Evolutionary conservation across 1,139 yeast species (phyloP), one percentile per base, ranked within the genome.

Genomic region (Yamadazyma triangularis): DNA sequence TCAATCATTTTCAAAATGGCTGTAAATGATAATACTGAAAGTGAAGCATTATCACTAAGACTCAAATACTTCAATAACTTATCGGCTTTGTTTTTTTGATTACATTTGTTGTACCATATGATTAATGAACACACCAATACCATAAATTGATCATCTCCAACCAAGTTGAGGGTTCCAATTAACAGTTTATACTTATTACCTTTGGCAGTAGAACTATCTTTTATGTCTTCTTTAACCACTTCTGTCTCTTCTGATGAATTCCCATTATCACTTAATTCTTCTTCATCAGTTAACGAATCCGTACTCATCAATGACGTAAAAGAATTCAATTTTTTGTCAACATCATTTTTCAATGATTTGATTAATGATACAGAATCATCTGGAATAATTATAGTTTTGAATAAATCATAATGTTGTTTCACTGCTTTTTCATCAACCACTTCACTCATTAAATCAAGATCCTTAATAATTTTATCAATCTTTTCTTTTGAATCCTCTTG

Each of bases 71-170:
- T 50, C 30, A 64, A 46, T 13, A 64, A 46, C 35, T 49, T 45
- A 8, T 38, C 26, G 5, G 56, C 48, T 12, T 53, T 48, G 3
- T 39, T 33, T 9, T 36, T 32, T 29, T 51, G 47, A 6, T 49
- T 41, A 11, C 44, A 41, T 21, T 45, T 39, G 33, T 45, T 47
- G 33, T 56, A 62, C 34, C 49, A 50, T 4, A 50, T 35, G 2
- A 60, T 48, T 27, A 61, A 45, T 4, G 64, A 47, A 16, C 58
- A 41, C 1, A 56, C 45, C 26, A 65, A 47, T 1, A 63, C 51
- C 6, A 63, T 50, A 32, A 55, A 58, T 34, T 64, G 61, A 31
- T 65, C 70, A 29, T 60, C 60, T 11, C 48, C 44, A 9, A 66
- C 48, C 28, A 66, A 47, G 39, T 58, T 60, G 31, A 66, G 51